phyloP scores from a whole-genome alignment of 768 basidiomycete species.

The Suillus plorans region DNA sequence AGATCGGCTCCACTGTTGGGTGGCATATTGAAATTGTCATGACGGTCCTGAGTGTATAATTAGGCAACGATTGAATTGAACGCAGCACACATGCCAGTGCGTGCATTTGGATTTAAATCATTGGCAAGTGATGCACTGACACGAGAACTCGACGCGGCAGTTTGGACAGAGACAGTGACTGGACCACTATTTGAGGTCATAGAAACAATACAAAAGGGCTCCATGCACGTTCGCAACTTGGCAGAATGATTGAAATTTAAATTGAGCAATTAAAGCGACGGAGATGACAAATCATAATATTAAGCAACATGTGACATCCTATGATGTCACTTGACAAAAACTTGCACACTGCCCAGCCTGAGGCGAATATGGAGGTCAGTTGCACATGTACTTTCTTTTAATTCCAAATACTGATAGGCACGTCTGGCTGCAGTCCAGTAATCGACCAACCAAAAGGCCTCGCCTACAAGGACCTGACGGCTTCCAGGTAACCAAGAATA shows the following conservation, averaged over 20 bases:
- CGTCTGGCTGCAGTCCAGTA: not conserved
- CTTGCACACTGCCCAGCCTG: not conserved
- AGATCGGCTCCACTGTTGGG: not conserved
- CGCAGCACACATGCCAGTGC: not conserved
- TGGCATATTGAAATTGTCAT: not conserved
- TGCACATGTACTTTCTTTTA: no score
- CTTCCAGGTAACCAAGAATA: constrained; percentile 22
- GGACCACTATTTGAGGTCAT: not conserved
- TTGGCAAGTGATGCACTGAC: not conserved
- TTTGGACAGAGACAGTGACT: not conserved
- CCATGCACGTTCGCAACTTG: not conserved
- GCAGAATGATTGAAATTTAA: not conserved
- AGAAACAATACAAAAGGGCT: not conserved
- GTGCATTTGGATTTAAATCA: not conserved
- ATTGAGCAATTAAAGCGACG: not conserved
- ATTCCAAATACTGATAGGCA: not conserved
- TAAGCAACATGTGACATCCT: no score
- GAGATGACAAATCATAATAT: not conserved
- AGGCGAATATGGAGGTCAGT: constrained; percentile 9
- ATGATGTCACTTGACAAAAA: no score
- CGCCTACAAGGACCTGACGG: constrained; percentile 27
- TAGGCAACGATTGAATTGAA: not conserved
- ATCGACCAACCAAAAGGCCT: constrained; percentile 9
- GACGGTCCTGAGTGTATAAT: not conserved
- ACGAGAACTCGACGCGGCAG: not conserved